phyloP scores from a whole-genome alignment of 225 moss, liverwort and hornwort species.

The Pleurozium schreberi region DNA sequence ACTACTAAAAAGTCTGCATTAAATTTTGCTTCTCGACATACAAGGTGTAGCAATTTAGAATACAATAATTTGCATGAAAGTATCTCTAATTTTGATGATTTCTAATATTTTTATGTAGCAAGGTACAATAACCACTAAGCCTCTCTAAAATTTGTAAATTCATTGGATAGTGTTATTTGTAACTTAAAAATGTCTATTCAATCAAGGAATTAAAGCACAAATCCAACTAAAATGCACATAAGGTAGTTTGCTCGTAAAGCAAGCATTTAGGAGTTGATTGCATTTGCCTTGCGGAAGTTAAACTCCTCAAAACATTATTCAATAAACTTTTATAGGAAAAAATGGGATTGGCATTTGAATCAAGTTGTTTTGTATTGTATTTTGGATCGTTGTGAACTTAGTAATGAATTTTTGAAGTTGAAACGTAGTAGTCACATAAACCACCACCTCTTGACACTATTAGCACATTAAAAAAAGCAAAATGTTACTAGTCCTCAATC shows the following conservation, averaged over 20 bases:
- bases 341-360: background rate
- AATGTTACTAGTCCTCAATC: background rate
- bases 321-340: background rate
- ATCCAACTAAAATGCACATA: background rate
- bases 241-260: background rate
- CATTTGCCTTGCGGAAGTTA: background rate
- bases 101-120: background rate
- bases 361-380: background rate
- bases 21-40: rapidly evolving
- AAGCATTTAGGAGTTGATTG: rapidly evolving
- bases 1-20: rapidly evolving
- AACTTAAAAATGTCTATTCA: background rate
- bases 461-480: background rate
- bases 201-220: background rate
- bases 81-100: background rate
- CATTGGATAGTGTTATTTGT: background rate
- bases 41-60: background rate
- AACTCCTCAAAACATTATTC: no score
- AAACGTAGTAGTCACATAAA: background rate
- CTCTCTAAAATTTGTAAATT: background rate
- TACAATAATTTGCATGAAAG: background rate
- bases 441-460: background rate
- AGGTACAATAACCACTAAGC: background rate
- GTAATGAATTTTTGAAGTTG: background rate
- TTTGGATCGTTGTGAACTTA: rapidly evolving